Evolutionary conservation across 176 grass and related monocot genomes (phyloP).

Genomic region (Cenchrus purpureus): DNA sequence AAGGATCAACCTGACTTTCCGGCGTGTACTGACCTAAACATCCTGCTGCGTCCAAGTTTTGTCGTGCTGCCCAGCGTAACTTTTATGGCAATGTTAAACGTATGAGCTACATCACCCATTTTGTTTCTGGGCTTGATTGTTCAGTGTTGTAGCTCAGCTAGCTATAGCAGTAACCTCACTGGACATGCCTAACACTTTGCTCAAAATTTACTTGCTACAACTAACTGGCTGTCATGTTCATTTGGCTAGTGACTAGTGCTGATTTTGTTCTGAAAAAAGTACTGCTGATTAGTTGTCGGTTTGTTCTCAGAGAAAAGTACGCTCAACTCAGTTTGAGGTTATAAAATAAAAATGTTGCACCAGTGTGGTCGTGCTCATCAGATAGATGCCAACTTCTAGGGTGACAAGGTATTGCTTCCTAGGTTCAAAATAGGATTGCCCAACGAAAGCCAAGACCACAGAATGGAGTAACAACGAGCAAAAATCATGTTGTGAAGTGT

Average conservation of each 20-base stretch:
- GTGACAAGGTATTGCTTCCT: not conserved
- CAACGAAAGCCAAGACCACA: not conserved
- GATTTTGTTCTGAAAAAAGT: too few relatives aligned
- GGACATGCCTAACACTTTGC: not conserved
- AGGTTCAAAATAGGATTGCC: not conserved
- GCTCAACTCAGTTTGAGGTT: not conserved
- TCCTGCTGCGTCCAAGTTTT: not conserved
- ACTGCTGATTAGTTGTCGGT: too few relatives aligned
- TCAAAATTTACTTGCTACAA: not conserved
- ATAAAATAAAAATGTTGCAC: not conserved
- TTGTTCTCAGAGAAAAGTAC: too few relatives aligned
- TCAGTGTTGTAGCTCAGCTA: not conserved
- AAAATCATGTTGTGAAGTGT: not conserved
- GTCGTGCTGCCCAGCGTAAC: too few relatives aligned
- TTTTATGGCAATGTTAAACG: too few relatives aligned
- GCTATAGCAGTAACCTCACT: not conserved
- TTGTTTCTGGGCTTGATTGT: not conserved
- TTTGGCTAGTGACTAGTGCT: too few relatives aligned
- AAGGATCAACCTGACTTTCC: slow-evolving; percentile 90
- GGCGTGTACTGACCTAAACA: slow-evolving; percentile 43
- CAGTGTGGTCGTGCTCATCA: not conserved
- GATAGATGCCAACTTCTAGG: not conserved
- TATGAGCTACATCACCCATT: too few relatives aligned
- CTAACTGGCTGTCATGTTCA: not conserved
- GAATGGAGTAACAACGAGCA: not conserved